Conservation (phyloP, 108 stramenopile genomes). For the Skeletonema marinoi region DNA sequence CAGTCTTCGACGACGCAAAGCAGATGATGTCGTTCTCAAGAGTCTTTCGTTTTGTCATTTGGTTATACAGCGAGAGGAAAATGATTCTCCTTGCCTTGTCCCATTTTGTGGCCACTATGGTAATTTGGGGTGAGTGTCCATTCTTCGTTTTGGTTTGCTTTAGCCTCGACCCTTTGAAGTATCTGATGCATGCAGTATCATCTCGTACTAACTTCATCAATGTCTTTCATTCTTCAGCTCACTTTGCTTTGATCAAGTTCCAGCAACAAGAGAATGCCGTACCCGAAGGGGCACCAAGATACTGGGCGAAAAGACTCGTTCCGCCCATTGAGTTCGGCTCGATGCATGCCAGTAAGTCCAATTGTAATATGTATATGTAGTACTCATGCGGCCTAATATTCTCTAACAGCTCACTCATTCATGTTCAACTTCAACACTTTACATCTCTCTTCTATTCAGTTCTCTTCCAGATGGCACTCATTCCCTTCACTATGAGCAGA, state of each 20-base stretch:
- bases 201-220: not conserved
- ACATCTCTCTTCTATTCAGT: no score
- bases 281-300: slow-evolving; percentile 33
- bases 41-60: not conserved
- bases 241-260: slow-evolving; percentile 51
- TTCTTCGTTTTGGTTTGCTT: no score
- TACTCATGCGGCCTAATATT: no score
- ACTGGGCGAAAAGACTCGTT: slow-evolving; percentile 45
- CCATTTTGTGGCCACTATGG: slow-evolving; percentile 4
- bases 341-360: no score
- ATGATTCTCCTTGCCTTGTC: not conserved
- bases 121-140: not conserved
- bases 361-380: no score
- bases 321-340: no score
- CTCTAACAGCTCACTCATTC: no score
- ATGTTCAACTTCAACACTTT: no score
- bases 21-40: not conserved
- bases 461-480: no score
- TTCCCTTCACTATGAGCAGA: no score
- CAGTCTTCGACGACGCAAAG: not conserved
- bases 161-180: not conserved
- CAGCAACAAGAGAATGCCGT: slow-evolving; percentile 35
- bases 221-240: not conserved
- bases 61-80: not conserved
- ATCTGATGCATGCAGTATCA: no score